A percentile compares a stretch with the other conserved stretches of the same genome.
phyloP scores from a whole-genome alignment of 1,139 yeast species.

The Arxiozyma bovina region DNA sequence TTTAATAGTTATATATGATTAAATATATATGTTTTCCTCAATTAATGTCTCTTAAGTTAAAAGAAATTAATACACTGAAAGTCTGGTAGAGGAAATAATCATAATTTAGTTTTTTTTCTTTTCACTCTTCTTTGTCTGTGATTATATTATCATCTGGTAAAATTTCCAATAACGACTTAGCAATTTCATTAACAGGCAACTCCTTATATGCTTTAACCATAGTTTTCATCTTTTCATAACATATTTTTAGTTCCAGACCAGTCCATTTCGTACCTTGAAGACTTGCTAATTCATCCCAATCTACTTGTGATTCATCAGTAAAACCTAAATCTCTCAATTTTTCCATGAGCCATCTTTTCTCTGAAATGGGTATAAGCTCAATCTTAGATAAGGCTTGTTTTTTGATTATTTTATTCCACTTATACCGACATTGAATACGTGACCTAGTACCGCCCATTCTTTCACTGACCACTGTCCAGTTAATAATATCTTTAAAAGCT shows the following conservation, averaged over 20 bases:
- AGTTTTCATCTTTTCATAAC: slow-evolving; percentile 40
- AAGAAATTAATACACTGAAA: neutral
- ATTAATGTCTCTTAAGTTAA: neutral
- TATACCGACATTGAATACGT: slow-evolving; percentile 87
- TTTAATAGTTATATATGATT: too few relatives aligned
- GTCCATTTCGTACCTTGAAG: slow-evolving; percentile 38
- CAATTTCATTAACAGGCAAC: slow-evolving; percentile 35
- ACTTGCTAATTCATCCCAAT: slow-evolving; percentile 54
- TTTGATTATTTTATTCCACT: slow-evolving; percentile 76
- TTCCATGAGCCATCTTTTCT: slow-evolving; percentile 51
- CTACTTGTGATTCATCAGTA: slow-evolving; percentile 43
- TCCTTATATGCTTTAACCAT: slow-evolving; percentile 35
- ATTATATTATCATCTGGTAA: slow-evolving; percentile 12
- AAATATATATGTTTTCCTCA: too few relatives aligned
- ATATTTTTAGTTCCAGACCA: slow-evolving; percentile 39
- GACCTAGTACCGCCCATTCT: slow-evolving; percentile 81
- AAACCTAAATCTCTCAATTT: slow-evolving; percentile 43
- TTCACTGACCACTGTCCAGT: slow-evolving; percentile 89
- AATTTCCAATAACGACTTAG: slow-evolving; percentile 25
- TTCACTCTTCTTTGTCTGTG: slow-evolving; percentile 1
- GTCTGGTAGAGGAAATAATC: neutral
- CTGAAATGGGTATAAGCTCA: slow-evolving; percentile 41
- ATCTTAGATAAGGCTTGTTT: slow-evolving; percentile 48
- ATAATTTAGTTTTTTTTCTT: neutral
- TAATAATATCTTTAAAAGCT: slow-evolving; percentile 39